These are phyloP conservation scores for Mycosarcoma maydis DNA, from an alignment of 1,284 basidiomycete species.

Conservation along the genomic window DNA sequence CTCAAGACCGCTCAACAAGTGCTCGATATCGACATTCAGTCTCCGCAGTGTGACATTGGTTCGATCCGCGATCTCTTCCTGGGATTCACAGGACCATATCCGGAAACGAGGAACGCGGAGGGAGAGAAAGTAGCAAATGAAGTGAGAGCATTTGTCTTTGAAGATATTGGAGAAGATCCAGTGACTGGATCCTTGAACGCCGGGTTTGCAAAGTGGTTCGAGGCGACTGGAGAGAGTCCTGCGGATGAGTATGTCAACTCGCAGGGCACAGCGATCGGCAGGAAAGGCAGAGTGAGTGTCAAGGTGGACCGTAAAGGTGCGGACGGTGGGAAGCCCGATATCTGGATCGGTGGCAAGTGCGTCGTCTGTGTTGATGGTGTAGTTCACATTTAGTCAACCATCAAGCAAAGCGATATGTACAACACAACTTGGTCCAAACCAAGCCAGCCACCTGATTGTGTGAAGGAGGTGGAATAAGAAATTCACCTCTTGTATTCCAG, in stretches of 20 bases:
- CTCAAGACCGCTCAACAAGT: conserved; percentile 40
- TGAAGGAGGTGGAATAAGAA: no score
- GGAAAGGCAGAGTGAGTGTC: conserved; percentile 46
- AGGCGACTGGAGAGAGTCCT: conserved; percentile 24
- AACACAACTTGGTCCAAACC: no score
- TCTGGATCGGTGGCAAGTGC: conserved; percentile 54
- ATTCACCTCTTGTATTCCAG: no score
- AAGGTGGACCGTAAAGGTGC: conserved; percentile 10
- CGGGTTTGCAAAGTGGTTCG: conserved; percentile 53
- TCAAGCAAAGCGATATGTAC: no score
- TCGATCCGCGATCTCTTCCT: conserved; percentile 27
- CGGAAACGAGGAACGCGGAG: conserved; percentile 16
- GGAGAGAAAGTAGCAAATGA: conserved; percentile 34
- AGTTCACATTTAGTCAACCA: conserved; percentile 20
- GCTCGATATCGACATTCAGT: conserved; percentile 33
- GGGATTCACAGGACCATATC: conserved; percentile 53
- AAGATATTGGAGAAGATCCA: conserved; percentile 50
- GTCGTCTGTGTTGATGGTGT: conserved; percentile 43
- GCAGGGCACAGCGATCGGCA: conserved; percentile 45
- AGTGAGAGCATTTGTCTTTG: conserved; percentile 46
- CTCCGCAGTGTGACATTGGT: conserved; percentile 8
- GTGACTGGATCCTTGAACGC: conserved; percentile 61
- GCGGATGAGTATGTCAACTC: conserved; percentile 32
- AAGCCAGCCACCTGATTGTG: no score
- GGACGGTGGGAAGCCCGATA: conserved; percentile 14